phyloP scores from a whole-genome alignment of 805 yeast genomes.

The Kregervanrija fluxuum region DNA sequence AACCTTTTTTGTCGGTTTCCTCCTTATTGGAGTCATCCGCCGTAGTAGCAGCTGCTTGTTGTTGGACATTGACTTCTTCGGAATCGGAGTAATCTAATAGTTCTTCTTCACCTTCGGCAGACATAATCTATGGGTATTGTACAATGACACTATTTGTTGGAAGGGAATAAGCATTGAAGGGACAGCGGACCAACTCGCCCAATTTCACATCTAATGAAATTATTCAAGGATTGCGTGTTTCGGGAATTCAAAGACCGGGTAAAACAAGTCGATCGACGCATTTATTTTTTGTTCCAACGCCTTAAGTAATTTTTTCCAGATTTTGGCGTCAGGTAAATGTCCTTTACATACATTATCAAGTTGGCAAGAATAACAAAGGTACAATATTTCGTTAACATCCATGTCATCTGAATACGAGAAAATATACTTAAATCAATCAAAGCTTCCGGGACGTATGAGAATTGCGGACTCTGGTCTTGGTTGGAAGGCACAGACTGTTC shows the following conservation, averaged over 20 bases:
- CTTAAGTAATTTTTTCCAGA: not conserved
- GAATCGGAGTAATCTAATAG: conserved; percentile 97
- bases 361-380: too few relatives aligned
- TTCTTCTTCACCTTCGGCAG: conserved; percentile 99
- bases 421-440: conserved; percentile 83
- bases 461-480: conserved; percentile 96
- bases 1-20: conserved; percentile 83
- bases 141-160: not conserved
- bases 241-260: too few relatives aligned
- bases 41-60: conserved; percentile 42
- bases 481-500: conserved; percentile 57
- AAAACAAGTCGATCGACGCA: not conserved
- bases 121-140: conserved; percentile 39
- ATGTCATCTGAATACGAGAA: conserved; percentile 69
- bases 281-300: not conserved
- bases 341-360: too few relatives aligned
- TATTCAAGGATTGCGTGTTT: too few relatives aligned
- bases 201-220: not conserved
- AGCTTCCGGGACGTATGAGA: conserved; percentile 81
- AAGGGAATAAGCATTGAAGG: not conserved
- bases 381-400: too few relatives aligned
- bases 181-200: not conserved
- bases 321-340: too few relatives aligned
- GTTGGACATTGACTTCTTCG: conserved; percentile 68
- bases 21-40: conserved; percentile 37